phyloP scores from a whole-genome alignment of 176 grass and related monocot genomes.

The Zizania latifolia region DNA sequence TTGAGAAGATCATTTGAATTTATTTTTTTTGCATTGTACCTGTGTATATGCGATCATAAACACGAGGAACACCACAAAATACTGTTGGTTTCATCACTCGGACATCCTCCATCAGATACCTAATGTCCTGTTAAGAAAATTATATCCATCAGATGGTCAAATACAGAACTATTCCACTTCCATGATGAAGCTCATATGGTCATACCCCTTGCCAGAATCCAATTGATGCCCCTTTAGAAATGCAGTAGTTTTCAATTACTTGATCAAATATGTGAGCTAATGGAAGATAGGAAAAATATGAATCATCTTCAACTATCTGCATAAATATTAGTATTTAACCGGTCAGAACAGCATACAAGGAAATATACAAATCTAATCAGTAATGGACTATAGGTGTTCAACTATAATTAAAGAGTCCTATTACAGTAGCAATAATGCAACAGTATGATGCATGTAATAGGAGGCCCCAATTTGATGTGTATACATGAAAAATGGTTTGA shows the following conservation, averaged over 20 bases:
- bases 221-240: constrained; percentile 88
- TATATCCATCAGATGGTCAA: not conserved
- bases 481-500: not conserved
- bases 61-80: constrained; percentile 91
- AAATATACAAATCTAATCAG: not conserved
- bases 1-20: not conserved
- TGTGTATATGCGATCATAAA: constrained; percentile 91
- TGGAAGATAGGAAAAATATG: constrained; percentile 96
- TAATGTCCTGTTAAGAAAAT: constrained; percentile 56
- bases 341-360: not conserved
- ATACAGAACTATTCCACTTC: not conserved
- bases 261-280: constrained; percentile 99
- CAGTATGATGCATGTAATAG: not conserved
- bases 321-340: not conserved
- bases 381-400: not conserved
- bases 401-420: not conserved
- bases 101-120: constrained; percentile 89
- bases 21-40: constrained; percentile 27
- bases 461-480: not conserved
- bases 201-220: constrained; percentile 99
- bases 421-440: not conserved
- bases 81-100: constrained; percentile 85
- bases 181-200: constrained; percentile 30
- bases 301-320: constrained; percentile 80
- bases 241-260: constrained; percentile 89